Base-by-base conservation (phyloP, 2,329 filamentous ascomycete species). In the Davidsoniella australis region DNA sequence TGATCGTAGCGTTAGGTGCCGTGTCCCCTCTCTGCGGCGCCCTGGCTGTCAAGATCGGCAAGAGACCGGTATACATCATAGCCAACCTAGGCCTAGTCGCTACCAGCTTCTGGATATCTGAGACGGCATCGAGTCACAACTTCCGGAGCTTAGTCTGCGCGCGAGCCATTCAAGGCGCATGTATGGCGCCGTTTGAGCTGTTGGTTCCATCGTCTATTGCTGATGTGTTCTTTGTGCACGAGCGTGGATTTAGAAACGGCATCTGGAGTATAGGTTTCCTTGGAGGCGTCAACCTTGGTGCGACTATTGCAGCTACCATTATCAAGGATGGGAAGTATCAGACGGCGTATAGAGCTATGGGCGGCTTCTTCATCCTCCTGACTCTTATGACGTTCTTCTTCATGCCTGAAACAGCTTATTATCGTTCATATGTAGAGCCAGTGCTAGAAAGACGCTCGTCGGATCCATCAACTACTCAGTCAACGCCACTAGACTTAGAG, bases 211-310 rank as follows among this genome's bases (percentile, higher is more conserved):
- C 64, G 8, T 64, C 63, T 0, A 66, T 68, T 53, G 59, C 60
- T 2, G 65, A 67, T 57, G 58, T 67, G 17, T 67, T 63, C 57
- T 67, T 64, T 48, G 63, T 67, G n/a, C 65, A 68, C 54, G 64
- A 68, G 52, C 58, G 65, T 47, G 65, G 65, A 0, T 62, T 61
- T 43, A 58, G 63, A 10, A 63, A 60, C 20, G 62, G 63, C 9
- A 59, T 68, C 4, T 68, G 66, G 54, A 66, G 66, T 49, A 58
- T 67, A 1, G 64, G 63, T 40, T 62, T 67, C 7, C 54, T 66
- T 26, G 64, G 64, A 20, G 65, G 65, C 9, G 65, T 67, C 50
- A 67, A 66, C 47, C 56, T 67, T 2, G 64, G 63, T 0, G 59
- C 62, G 14, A 62, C 63, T 2, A 64, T 66, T 33, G 63, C 64